phyloP scores from a whole-genome alignment of 495 filamentous ascomycete species.

The Pseudomonodictys pantanalensis region DNA sequence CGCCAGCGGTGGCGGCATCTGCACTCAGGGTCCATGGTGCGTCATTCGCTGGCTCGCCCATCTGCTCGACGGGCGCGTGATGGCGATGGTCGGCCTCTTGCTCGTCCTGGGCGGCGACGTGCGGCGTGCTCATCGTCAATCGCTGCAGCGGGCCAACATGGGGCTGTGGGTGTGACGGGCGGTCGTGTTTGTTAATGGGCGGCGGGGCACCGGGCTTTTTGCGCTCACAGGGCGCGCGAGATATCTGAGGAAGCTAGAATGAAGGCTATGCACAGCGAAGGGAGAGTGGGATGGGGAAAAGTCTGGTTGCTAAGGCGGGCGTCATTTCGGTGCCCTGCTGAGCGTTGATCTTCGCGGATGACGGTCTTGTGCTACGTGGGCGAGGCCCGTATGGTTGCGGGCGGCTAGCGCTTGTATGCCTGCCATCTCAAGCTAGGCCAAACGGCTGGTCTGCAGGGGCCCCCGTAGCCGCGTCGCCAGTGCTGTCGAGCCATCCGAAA shows the following conservation, averaged over 20 bases:
- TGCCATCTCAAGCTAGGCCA: not conserved
- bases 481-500: constrained; percentile 1
- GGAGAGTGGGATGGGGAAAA: not conserved
- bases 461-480: not conserved
- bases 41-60: not conserved
- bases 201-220: not conserved
- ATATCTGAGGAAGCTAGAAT: not conserved
- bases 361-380: not conserved
- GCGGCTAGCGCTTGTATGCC: not conserved
- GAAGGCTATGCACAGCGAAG: not conserved
- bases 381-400: not conserved
- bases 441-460: not conserved
- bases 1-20: not conserved
- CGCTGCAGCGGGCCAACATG: not conserved
- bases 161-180: not conserved
- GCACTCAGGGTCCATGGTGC: not conserved
- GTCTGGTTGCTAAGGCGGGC: not conserved
- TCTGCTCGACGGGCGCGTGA: not conserved
- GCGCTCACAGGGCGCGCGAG: too few relatives aligned
- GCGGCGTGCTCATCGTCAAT: not conserved
- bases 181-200: not conserved
- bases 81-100: not conserved
- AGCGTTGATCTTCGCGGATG: not conserved
- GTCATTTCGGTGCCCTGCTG: not conserved
- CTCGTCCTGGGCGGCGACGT: not conserved